Base-by-base conservation (phyloP, 148 eudicot species). In the Amaranthus palmeri region DNA sequence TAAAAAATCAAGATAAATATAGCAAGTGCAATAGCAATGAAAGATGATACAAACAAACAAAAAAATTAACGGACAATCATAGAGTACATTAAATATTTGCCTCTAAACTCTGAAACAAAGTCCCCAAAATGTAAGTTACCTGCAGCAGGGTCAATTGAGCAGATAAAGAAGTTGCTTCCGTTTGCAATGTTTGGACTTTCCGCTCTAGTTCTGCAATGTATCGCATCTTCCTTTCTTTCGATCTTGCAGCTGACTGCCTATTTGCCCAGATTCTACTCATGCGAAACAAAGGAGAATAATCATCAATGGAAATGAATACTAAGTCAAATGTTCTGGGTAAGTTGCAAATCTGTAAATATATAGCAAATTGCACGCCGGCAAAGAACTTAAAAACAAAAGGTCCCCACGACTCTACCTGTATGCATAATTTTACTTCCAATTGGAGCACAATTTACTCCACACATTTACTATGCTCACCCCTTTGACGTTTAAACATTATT, bases 181-280 rank as follows among this genome's bases (percentile, higher is more conserved):
- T 87, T 84, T 90, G 96, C 79, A 90, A 76, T 6, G 90, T 79
- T 75, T 90, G 89, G 57, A 90, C 87, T 78, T 87, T 90, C 74
- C 89, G 88, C 76, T 90, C 96, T 63, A 90, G 88, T 82, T 90
- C 96, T 65, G 88, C 84, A 63, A 90, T 87, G 78, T 90, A 90
- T 79, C 91, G 84, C 89, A 83, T 90, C 81, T 90, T 90, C 85
- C 96, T 87, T 81, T 90, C 96, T 80, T 90, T 90, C n/a, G 91
- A 90, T 82, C 91, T 85, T 72, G 91, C 91, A 76, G 95, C 95
- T 56, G 95, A 89, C 76, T 89, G 95, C 79, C 95, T 83, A 78
- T 89, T 89, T 12, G 95, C 95, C 95, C 91, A 89, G 66, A 90
- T 86, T 80, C 96, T 90, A 71, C 54, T 70, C 60, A 53, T 46